Base-by-base conservation (phyloP, 495 filamentous ascomycete genomes). In the Margaritispora aquatica region DNA sequence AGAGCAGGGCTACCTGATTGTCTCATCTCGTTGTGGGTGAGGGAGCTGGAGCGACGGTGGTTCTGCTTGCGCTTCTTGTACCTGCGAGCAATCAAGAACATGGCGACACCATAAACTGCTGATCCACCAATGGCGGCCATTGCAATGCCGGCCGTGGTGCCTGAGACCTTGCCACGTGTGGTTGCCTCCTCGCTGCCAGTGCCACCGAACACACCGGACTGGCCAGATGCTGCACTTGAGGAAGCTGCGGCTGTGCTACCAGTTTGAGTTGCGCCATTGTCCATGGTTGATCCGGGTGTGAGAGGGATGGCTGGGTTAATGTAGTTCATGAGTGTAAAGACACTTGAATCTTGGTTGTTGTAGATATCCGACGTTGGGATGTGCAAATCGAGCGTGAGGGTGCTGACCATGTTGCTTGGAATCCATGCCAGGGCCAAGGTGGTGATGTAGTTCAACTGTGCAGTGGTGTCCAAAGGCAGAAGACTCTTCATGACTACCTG, bases 61-160 rank as follows among this genome's bases (percentile, higher is more conserved):
- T 83, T 73, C 69, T 86, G 82, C 75, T 85, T 88, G 76, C 86
- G 87, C 75, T 87, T 88, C 78, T 90, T 92, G 82, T 97, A 98
- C 60, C 94, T 81, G 48, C 95, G 83, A 23, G 94, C 94, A 63
- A 97, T 82, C 70, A 92, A 88, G 74, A 97, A 95, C 94, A 98
- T 97, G 70, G 90, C 95, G n/a, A 89, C 93, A 69, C 92, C 95
- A 66, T 98, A 98, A n/a, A 86, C 88, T 48, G 86, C 85, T 17
- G 90, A 90, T 66, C 91, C 90, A 44, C 80, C 83, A 27, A 91
- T 83, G 54, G 89, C 87, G 65, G 87, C 89, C 49, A 86, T 74
- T 50, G 84, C 89, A 69, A 97, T 90, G 63, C 87, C 91, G 50
- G 90, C 88, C n/a, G 88, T 93, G 66, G 87, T 88, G 55, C 84